Conservation (phyloP, 2,329 filamentous ascomycete genomes). For the Lasiodiplodia citricola region DNA sequence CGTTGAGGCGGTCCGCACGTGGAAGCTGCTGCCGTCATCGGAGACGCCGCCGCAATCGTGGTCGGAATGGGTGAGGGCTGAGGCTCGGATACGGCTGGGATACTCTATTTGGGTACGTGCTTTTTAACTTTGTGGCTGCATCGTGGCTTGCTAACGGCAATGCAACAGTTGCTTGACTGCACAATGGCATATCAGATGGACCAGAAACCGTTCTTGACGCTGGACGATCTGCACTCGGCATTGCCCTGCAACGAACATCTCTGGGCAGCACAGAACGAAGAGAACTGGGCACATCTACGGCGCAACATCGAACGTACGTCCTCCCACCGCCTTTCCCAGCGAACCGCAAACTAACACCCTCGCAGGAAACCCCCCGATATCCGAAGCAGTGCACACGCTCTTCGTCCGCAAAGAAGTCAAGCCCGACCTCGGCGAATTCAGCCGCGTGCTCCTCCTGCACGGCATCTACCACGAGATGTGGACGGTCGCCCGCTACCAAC, state of each 20-base stretch:
- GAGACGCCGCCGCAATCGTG: constrained; percentile 19
- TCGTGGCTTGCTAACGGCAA: background rate
- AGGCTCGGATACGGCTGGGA: constrained; percentile 4
- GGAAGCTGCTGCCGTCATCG: constrained; percentile 1
- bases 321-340: too few species aligned
- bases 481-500: constrained; percentile 54
- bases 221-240: constrained; percentile 17
- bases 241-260: constrained; percentile 32
- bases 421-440: constrained; percentile 54
- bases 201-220: constrained; percentile 12
- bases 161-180: background rate
- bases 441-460: constrained; percentile 56
- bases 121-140: too few species aligned
- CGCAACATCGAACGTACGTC: constrained; percentile 14
- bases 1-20: constrained; percentile 8
- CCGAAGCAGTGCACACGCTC: constrained; percentile 50
- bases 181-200: constrained; percentile 27
- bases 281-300: constrained; percentile 31
- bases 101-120: constrained; percentile 5
- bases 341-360: background rate
- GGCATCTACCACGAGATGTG: constrained; percentile 57
- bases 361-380: constrained; percentile 39
- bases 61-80: constrained; percentile 16
- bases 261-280: constrained; percentile 33
- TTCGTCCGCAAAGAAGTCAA: constrained; percentile 57